Evolutionary conservation across 805 yeast species (phyloP).

Genomic region (Zygoascus flipseniorum): DNA sequence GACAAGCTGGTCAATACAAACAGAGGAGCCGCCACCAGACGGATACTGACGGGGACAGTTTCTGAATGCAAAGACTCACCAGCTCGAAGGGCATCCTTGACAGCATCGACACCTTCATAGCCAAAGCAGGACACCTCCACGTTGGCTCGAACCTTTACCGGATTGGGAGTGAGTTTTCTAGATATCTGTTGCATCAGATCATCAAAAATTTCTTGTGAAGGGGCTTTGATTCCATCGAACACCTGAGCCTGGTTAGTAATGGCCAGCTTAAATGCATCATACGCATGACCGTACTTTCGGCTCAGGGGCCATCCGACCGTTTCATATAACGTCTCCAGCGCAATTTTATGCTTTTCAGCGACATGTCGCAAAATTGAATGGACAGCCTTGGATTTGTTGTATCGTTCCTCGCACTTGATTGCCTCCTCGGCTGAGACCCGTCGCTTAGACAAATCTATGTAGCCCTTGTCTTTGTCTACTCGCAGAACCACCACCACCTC

Average conservation of each 20-base stretch:
- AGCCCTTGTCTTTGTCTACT: slow-evolving; percentile 98
- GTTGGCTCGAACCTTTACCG: slow-evolving; percentile 97
- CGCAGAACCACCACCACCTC: slow-evolving; percentile 97
- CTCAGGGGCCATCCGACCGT: slow-evolving; percentile 96
- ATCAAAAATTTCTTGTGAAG: slow-evolving; percentile 64
- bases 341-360: slow-evolving; percentile 88
- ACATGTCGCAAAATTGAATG: slow-evolving; percentile 98
- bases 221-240: slow-evolving; percentile 70
- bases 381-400: slow-evolving; percentile 92
- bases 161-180: slow-evolving; percentile 94
- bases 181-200: slow-evolving; percentile 84
- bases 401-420: slow-evolving; percentile 93
- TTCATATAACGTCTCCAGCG: slow-evolving; percentile 79
- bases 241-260: slow-evolving; percentile 81
- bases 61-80: slow-evolving; percentile 83
- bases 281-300: slow-evolving; percentile 91
- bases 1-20: slow-evolving; percentile 91
- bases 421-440: slow-evolving; percentile 97
- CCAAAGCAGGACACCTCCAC: slow-evolving; percentile 95
- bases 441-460: slow-evolving; percentile 95
- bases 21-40: slow-evolving; percentile 94
- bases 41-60: slow-evolving; percentile 81
- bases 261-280: slow-evolving; percentile 93
- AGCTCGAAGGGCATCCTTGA: slow-evolving; percentile 75
- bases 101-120: slow-evolving; percentile 97